These are phyloP conservation scores for Amoebophrya sp. DNA, from an alignment of 169 alveolate species.

Conservation along the genomic window DNA sequence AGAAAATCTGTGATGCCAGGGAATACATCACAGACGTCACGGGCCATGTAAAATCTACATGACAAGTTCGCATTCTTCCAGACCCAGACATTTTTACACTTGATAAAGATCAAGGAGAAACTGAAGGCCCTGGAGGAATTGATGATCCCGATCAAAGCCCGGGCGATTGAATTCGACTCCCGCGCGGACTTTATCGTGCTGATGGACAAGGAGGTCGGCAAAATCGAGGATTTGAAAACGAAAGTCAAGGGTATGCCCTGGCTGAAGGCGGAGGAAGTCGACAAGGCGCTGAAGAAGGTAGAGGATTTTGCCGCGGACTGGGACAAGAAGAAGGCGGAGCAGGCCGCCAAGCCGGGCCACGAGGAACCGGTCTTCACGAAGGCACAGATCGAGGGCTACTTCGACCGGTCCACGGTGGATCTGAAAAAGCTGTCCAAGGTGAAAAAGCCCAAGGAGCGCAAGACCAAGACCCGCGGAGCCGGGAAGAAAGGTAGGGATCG, in stretches of 20 bases:
- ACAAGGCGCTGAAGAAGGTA: not conserved
- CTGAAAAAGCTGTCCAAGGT: not conserved
- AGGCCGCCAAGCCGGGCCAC: not conserved
- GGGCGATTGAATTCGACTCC: not conserved
- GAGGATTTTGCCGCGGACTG: not conserved
- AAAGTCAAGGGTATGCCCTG: not conserved
- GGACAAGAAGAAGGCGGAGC: constrained; percentile 7
- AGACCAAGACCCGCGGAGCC: not conserved
- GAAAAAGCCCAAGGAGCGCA: constrained; percentile 8
- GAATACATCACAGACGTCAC: too few species aligned
- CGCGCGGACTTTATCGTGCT: constrained; percentile 15
- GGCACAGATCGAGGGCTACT: not conserved
- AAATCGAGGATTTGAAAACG: not conserved
- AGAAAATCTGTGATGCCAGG: too few species aligned
- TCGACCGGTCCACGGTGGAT: not conserved
- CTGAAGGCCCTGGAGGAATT: not conserved
- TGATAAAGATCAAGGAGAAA: constrained; percentile 13
- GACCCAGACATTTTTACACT: too few species aligned
- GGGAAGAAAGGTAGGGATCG: constrained; percentile 24
- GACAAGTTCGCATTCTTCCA: too few species aligned
- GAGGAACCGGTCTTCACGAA: constrained; percentile 9
- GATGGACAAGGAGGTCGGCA: not conserved
- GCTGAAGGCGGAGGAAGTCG: not conserved
- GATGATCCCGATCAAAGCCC: not conserved
- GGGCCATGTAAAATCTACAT: too few species aligned